A percentile compares a stretch with the other conserved stretches of the same genome.
Evolutionary conservation across 164 flowering plant species (phyloP).

Genomic region (Vitis labrusca): DNA sequence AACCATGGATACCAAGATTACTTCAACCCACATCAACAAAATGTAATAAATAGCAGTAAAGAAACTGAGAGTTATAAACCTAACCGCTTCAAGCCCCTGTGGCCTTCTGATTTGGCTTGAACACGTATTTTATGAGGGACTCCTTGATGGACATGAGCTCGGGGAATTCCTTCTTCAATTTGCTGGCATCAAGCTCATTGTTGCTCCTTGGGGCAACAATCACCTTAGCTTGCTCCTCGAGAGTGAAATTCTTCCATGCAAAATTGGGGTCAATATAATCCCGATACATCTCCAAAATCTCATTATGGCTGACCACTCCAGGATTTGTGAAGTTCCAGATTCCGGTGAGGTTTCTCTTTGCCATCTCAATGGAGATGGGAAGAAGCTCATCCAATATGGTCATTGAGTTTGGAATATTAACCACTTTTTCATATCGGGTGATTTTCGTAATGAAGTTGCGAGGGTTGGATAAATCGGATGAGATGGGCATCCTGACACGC

Average conservation of each 20-base stretch:
- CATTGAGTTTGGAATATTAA: slow-evolving; percentile 71
- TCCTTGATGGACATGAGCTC: slow-evolving; percentile 57
- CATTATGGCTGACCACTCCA: slow-evolving; percentile 70
- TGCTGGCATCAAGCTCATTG: slow-evolving; percentile 60
- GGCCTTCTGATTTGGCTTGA: slow-evolving; percentile 58
- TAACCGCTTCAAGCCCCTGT: slow-evolving; percentile 17
- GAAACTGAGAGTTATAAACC: slow-evolving; percentile 5
- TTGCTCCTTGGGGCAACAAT: slow-evolving; percentile 70
- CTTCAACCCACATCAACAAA: slow-evolving; percentile 7
- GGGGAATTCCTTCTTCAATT: slow-evolving; percentile 56
- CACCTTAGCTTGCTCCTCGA: slow-evolving; percentile 71
- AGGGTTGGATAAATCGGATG: slow-evolving; percentile 58
- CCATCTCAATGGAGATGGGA: slow-evolving; percentile 66
- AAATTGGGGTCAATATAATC: slow-evolving; percentile 57
- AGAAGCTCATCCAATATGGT: slow-evolving; percentile 68
- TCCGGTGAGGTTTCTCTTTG: slow-evolving; percentile 63
- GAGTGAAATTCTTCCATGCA: slow-evolving; percentile 63
- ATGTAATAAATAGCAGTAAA: neutral
- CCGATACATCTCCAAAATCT: slow-evolving; percentile 62
- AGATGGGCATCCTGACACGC: slow-evolving; percentile 69
- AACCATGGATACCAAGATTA: neutral
- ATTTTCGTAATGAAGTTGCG: slow-evolving; percentile 71
- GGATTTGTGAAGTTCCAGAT: slow-evolving; percentile 72
- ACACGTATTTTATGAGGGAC: slow-evolving; percentile 53
- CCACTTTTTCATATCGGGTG: slow-evolving; percentile 62